Evolutionary conservation across 371 early-diverging fungal genomes (phyloP), one percentile per base, ranked within the genome.

Genomic region (Fennellomyces sp.): DNA sequence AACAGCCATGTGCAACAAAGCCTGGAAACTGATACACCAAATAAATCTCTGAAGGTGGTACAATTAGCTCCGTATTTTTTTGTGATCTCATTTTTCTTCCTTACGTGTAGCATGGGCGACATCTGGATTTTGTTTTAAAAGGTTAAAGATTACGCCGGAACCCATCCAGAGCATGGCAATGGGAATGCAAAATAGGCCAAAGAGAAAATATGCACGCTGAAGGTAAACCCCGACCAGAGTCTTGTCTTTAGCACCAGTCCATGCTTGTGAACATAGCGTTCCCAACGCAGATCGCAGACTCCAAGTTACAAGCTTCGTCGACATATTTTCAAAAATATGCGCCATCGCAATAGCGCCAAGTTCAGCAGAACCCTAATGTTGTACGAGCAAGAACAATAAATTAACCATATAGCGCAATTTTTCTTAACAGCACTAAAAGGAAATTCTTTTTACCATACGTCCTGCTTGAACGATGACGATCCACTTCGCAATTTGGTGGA

Each of bases 221-320:
- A 96, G 75, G 42, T 94, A 92, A 8, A 94, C 70, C 17, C 96
- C 95, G 1, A 92, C 78, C 10, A 88, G 66, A 19, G 82, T 82
- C 38, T 83, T 83, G 67, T 93, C 91, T 23, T 70, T 69, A 5
- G 86, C 75, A 0, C 88, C 92, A 1, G 95, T 94, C 74, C 82
- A 92, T 8, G 94, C 86, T 74, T 96, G 95, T 15, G 92, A 89
- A 63, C 94, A 94, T 15, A 96, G 76, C 2, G 93, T 92, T 64
- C 93, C 94, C 35, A 95, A 72, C 0, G 90, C 45, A 5, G 19
- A 21, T 12, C 45, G 19, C 7, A 45, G 12, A 45, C 45, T 45
- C 21, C 19, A 45, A 21, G 45, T 0, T 4, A 25, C 8, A 19
- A 45, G 12, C 23, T 45, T 45, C 5, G 45, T 4, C 23, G 45